phyloP scores from a whole-genome alignment of 495 filamentous ascomycete species.

The Xylaria cubensis region DNA sequence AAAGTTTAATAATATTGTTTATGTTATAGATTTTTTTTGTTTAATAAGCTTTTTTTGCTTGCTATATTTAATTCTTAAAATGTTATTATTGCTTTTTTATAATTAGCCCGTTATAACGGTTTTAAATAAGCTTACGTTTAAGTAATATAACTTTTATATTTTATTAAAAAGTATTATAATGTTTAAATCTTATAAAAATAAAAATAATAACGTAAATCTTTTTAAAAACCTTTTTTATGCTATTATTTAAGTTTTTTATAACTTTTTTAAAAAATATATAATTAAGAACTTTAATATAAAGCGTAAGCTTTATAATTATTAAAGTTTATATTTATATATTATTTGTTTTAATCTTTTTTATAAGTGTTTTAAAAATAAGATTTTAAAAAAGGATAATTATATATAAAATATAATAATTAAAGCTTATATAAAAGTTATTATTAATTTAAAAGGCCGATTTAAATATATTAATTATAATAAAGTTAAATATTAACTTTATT shows the following conservation, averaged over 20 bases:
- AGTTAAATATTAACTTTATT: background rate
- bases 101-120: background rate
- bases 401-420: background rate
- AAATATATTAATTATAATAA: background rate
- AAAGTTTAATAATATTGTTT: background rate
- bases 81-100: background rate
- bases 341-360: background rate
- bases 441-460: no score
- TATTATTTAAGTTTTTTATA: background rate
- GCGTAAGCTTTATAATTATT: no score
- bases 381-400: background rate
- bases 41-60: background rate
- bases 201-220: no score
- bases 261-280: no score
- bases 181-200: no score
- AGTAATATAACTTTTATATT: background rate
- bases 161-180: background rate
- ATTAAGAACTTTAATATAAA: no score
- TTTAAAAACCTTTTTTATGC: background rate
- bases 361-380: background rate
- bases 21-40: background rate
- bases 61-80: background rate
- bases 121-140: background rate
- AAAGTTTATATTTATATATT: no score
- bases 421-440: no score